These are phyloP conservation scores for Clonostachys sp. DNA, from an alignment of 2,329 filamentous ascomycete species.

Conservation along the genomic window DNA sequence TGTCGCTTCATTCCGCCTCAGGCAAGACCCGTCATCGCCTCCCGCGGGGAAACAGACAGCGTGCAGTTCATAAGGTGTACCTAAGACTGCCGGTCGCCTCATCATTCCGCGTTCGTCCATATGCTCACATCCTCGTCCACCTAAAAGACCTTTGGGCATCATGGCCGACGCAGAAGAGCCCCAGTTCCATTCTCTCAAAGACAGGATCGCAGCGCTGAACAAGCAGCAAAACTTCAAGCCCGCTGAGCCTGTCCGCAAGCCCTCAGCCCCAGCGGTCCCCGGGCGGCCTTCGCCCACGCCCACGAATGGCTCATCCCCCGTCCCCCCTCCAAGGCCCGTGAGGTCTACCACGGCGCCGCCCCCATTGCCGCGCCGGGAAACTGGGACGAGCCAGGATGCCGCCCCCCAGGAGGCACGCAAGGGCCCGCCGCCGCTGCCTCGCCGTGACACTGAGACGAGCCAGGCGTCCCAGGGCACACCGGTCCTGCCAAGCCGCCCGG, in stretches of 20 bases:
- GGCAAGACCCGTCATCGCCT: no score
- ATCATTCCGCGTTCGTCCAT: no score
- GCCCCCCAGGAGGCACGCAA: background rate
- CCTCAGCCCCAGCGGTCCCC: slow-evolving; percentile 11
- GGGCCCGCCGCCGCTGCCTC: slow-evolving; percentile 26
- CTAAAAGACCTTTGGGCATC: background rate
- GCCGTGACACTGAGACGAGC: slow-evolving; percentile 18
- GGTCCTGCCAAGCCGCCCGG: background rate
- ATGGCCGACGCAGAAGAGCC: slow-evolving; percentile 64
- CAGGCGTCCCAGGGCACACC: slow-evolving; percentile 31
- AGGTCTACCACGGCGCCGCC: slow-evolving; percentile 18
- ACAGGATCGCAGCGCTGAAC: slow-evolving; percentile 62
- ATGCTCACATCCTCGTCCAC: no score
- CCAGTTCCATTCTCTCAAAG: slow-evolving; percentile 54
- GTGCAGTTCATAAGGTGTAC: no score
- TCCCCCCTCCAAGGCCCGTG: slow-evolving; percentile 29
- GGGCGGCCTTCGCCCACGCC: slow-evolving; percentile 2
- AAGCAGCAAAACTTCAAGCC: slow-evolving; percentile 52
- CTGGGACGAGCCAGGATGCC: slow-evolving; percentile 10
- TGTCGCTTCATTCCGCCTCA: no score
- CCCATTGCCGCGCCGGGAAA: slow-evolving; percentile 25
- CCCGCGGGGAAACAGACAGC: no score
- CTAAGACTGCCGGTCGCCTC: no score
- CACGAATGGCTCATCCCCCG: slow-evolving; percentile 18
- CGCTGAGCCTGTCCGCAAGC: slow-evolving; percentile 32